Conservation (phyloP, 73 alveolate species). For the Paramecium octaurelia region DNA sequence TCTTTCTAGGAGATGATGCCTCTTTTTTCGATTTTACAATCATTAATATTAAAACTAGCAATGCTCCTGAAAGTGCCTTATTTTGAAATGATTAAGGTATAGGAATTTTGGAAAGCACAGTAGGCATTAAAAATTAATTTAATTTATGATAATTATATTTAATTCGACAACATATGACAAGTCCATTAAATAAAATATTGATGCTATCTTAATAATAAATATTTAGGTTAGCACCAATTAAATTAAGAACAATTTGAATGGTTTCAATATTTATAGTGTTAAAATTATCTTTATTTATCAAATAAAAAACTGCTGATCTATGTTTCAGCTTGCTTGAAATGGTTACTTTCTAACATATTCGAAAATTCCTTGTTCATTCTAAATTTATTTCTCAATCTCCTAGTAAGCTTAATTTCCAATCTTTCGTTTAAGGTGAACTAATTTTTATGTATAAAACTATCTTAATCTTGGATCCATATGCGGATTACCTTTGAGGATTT, state of each 20-base stretch:
- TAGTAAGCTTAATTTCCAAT: background rate
- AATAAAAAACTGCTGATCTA: background rate
- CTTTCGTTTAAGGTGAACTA: background rate
- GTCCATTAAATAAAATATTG: background rate
- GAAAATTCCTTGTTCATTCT: background rate
- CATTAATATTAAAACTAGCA: background rate
- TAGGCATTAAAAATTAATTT: conserved; percentile 12
- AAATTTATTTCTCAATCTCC: background rate
- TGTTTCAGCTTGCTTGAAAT: background rate
- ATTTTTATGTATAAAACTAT: background rate
- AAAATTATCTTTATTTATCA: background rate
- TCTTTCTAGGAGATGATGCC: conserved; percentile 17
- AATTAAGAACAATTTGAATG: background rate
- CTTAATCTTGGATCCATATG: background rate
- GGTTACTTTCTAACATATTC: background rate
- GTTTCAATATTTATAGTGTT: background rate
- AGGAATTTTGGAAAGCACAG: background rate
- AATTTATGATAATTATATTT: background rate
- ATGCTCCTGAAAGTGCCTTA: background rate
- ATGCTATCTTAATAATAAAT: background rate
- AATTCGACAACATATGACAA: background rate
- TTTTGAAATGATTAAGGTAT: background rate
- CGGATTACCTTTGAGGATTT: background rate
- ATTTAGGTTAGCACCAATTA: background rate
- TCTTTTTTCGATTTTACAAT: conserved; percentile 2